A percentile compares a stretch with the other conserved stretches of the same genome.
phyloP scores from a whole-genome alignment of 176 grass and related monocot genomes.

The Tillandsia fasciculata region DNA sequence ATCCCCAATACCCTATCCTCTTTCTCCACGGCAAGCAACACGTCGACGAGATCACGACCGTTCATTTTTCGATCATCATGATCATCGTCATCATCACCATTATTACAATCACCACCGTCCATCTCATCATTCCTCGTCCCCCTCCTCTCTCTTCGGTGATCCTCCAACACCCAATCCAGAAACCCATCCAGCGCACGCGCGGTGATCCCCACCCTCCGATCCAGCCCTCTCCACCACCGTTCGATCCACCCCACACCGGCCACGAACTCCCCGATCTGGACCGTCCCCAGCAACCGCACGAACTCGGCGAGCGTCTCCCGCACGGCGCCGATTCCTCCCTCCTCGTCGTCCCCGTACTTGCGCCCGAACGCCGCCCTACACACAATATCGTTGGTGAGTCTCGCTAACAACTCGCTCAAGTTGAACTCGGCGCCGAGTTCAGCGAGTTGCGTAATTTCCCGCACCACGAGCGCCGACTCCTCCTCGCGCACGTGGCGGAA shows the following conservation, averaged over 20 bases:
- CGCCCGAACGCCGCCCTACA: not conserved
- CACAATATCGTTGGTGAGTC: not conserved
- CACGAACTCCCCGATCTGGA: conserved; percentile 21
- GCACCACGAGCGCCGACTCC: conserved; percentile 21
- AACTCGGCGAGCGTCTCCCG: conserved; percentile 1
- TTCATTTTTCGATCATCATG: not conserved
- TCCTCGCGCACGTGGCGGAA: conserved; percentile 25
- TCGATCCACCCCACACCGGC: conserved; percentile 48
- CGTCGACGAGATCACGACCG: not conserved
- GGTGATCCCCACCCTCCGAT: conserved; percentile 11
- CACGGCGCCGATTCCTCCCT: not conserved
- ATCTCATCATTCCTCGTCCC: not conserved
- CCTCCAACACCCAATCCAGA: conserved; percentile 4
- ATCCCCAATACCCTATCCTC: not conserved
- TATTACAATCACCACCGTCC: not conserved
- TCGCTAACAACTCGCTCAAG: not conserved
- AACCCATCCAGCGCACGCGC: conserved; percentile 9
- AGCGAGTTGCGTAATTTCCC: not conserved
- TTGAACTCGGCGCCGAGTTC: not conserved
- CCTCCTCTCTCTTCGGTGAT: conserved; percentile 1
- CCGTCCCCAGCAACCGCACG: conserved; percentile 10
- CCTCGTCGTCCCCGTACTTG: not conserved
- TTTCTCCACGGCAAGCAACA: not conserved
- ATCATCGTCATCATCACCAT: too few relatives aligned
- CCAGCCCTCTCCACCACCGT: not conserved